Base-by-base conservation (phyloP, 805 yeast species). In the Yarrowia sp. region DNA sequence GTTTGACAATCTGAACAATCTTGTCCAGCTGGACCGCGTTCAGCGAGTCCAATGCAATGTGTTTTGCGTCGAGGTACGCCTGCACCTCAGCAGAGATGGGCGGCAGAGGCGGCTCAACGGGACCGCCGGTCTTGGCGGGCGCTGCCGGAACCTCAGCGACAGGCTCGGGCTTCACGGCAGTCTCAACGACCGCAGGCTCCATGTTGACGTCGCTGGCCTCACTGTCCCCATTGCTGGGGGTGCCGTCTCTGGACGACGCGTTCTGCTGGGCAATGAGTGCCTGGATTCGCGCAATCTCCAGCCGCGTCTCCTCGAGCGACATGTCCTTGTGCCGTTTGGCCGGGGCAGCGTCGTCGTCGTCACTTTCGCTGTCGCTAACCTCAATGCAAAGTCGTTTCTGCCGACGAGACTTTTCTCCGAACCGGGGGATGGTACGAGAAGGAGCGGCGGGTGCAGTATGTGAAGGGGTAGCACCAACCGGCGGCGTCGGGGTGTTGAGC, bases 241-340 rank as follows among this genome's bases (percentile, higher is more conserved):
- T 41, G 28, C 40, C 62, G 12, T 19, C 21, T 58, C 40, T 14
- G 21, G 36, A 22, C 9, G 46, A 12, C 33, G 32, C 61, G 16
- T 12, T 54, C 28, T 41, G 51, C 51, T 58, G 24, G n/a, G 49
- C 63, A 58, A 58, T 58, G 9, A 58, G 41, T 3, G 63, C 63
- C 32, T 41, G 63, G 41, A 58, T 58, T 10, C 63, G 63, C 22
- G 63, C 63, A 41, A 58, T 58, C 32, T 58, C 63, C 33, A 41
- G 63, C 32, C 63, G 49, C 40, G 49, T 58, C 26, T 41, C 63
- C 16, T 58, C 63, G 24, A 58, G 51, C n/a, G 63, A 41, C 36
- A 43, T 40, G 51, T 41, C 49, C 43, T 41, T 41, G 16, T 58
- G 63, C 16, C 28, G 30, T 21, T 58, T 58, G 10, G 49, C 10